phyloP scores from a whole-genome alignment of 1,284 basidiomycete species.

The Trichosporon asahii region DNA sequence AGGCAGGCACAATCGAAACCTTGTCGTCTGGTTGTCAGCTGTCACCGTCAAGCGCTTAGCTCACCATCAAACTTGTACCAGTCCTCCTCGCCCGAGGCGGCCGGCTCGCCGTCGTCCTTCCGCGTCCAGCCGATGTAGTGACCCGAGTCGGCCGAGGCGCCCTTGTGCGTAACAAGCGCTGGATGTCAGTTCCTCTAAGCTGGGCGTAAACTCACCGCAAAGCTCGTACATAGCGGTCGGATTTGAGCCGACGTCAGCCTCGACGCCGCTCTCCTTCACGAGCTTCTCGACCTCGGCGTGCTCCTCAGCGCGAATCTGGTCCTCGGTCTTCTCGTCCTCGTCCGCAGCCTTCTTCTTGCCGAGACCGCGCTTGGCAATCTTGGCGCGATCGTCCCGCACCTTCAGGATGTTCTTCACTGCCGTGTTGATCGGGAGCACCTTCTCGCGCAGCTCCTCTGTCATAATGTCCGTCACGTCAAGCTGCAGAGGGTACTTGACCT shows the following conservation, averaged over 20 bases:
- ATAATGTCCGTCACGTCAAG: slow-evolving; percentile 79
- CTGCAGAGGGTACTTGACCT: slow-evolving; percentile 80
- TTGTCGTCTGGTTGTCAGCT: slow-evolving; percentile 77
- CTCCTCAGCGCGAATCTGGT: slow-evolving; percentile 48
- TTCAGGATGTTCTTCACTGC: slow-evolving; percentile 75
- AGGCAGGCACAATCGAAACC: slow-evolving; percentile 58
- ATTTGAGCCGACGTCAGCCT: slow-evolving; percentile 31
- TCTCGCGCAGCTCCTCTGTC: slow-evolving; percentile 72
- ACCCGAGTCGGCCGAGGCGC: slow-evolving; percentile 82
- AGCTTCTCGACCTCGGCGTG: slow-evolving; percentile 28
- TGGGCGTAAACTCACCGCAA: slow-evolving; percentile 39
- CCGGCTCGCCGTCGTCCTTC: slow-evolving; percentile 30
- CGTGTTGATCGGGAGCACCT: slow-evolving; percentile 67
- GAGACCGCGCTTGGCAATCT: slow-evolving; percentile 73
- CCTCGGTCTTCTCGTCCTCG: slow-evolving; percentile 38
- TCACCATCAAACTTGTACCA: slow-evolving; percentile 67
- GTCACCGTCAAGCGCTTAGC: slow-evolving; percentile 11
- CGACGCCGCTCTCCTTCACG: slow-evolving; percentile 29
- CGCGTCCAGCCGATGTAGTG: slow-evolving; percentile 80
- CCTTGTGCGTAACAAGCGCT: slow-evolving; percentile 97
- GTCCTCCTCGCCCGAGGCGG: slow-evolving; percentile 49
- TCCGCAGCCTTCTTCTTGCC: slow-evolving; percentile 44
- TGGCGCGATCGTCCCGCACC: slow-evolving; percentile 77
- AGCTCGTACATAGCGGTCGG: slow-evolving; percentile 50
- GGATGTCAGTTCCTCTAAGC: slow-evolving; percentile 8